Evolutionary conservation across 2,329 filamentous ascomycete species (phyloP).

Genomic region (Fusarium udum): DNA sequence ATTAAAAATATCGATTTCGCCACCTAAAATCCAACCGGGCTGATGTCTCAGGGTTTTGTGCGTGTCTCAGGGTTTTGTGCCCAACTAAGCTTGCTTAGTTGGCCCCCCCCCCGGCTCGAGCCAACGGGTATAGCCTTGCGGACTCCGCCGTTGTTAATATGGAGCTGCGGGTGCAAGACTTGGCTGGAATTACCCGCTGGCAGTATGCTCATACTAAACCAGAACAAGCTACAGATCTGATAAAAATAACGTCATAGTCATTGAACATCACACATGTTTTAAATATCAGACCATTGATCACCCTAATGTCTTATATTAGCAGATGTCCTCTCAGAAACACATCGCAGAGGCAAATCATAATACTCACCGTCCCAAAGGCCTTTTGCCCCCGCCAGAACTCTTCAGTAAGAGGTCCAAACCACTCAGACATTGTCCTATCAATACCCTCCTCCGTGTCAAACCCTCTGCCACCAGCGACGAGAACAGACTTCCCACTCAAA

Average conservation of each 20-base stretch:
- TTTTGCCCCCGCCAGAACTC: neutral
- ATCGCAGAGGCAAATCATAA: rapidly evolving
- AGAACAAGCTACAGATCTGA: neutral
- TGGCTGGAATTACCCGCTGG: rapidly evolving
- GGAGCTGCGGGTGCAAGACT: neutral
- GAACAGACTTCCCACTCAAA: neutral
- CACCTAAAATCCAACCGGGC: no score
- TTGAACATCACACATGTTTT: rapidly evolving
- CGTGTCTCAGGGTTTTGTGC: no score
- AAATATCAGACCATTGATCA: neutral
- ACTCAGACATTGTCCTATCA: neutral
- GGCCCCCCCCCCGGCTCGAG: no score
- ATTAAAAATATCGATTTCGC: no score
- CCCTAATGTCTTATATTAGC: neutral
- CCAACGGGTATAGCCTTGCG: no score
- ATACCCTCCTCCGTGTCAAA: conserved; percentile 1
- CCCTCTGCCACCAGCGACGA: neutral
- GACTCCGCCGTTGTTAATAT: neutral
- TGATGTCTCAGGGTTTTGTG: no score
- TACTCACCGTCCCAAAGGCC: neutral
- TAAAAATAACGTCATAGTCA: neutral
- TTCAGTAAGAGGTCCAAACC: neutral
- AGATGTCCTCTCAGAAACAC: rapidly evolving
- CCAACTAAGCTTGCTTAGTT: no score
- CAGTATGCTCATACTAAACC: rapidly evolving